Evolutionary conservation across 2,329 filamentous ascomycete genomes (phyloP), one percentile per base, ranked within the genome.

Genomic region (Xylariales sp.): DNA sequence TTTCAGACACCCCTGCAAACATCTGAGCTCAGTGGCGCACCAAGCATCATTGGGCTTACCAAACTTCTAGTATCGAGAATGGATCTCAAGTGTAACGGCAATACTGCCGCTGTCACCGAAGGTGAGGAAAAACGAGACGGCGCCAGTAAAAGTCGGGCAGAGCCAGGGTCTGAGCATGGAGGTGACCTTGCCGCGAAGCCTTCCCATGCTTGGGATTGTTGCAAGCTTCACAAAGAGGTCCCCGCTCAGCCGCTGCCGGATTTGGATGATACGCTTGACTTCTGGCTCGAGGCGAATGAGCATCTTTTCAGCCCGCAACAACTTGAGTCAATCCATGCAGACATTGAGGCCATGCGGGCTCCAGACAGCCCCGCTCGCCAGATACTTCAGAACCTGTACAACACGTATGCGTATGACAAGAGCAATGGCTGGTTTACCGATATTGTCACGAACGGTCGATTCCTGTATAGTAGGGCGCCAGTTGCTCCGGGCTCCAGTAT

Each of bases 1-100:
- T 50, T 52, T 25, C 31, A 46, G 35, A 34, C 44, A 5, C 40
- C 43, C 11, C 15, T 52, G 15, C 50, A 38, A 12, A 19, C 21
- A 10, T 28, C 25, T 12, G 36, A 38, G 14, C 38, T 53, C n/a
- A 48, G 44, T 46, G 27, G 49, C 40, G n/a, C 32, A 39, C 35
- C 12, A 8, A 39, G 24, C 19, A 38, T 42, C 6, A 6, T 42
- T 2, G 33, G 22, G 3, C 21, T 42, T 1, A 25, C 40, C 0
- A 42, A 31, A 16, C 16, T 37, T 12, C 14, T 42, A 9, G 40
- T 42, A 12, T 42, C 40, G 9, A 29, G 40, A 15, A 42, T 42
- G 40, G n/a, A 27, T 18, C 32, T 42, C 25, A 31, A 22, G 8
- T 42, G 22, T 22, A 42, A 37, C 22, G n/a, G 8, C 25, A 29